Conservation (phyloP, 1,284 basidiomycete species). For the Fomitopsis palustris region DNA sequence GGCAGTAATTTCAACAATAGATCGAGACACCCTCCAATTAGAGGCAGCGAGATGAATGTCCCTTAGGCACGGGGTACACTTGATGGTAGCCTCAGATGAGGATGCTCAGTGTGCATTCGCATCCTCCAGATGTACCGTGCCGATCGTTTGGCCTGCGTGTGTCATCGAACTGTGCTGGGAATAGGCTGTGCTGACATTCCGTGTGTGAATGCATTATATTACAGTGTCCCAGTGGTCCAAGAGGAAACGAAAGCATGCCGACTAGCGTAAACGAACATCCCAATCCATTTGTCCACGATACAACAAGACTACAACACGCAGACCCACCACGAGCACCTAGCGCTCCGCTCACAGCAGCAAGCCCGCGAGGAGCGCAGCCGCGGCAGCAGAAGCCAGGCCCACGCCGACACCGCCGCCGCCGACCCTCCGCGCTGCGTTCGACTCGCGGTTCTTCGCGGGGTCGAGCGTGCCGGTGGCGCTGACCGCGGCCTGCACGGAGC, state of each 20-base stretch:
- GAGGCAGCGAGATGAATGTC: too few relatives aligned
- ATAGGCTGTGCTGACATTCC: too few relatives aligned
- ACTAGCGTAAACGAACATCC: not conserved
- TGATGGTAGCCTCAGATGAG: too few relatives aligned
- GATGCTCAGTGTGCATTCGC: too few relatives aligned
- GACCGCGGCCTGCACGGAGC: not conserved
- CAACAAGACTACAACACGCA: not conserved
- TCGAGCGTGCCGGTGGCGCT: not conserved
- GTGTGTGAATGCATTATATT: not conserved
- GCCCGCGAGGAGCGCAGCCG: not conserved
- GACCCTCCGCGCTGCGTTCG: not conserved
- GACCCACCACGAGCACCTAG: not conserved
- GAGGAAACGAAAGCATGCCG: not conserved
- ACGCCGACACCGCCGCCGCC: not conserved
- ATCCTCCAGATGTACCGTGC: too few relatives aligned
- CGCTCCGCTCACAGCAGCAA: not conserved
- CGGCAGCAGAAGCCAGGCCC: not conserved
- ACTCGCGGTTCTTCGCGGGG: not conserved
- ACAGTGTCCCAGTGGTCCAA: not conserved
- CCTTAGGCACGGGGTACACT: too few relatives aligned
- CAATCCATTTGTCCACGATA: not conserved
- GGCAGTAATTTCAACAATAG: too few relatives aligned
- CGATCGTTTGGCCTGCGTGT: too few relatives aligned
- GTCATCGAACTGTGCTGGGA: too few relatives aligned
- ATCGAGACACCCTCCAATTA: too few relatives aligned